Evolutionary conservation across 2,329 filamentous ascomycete species (phyloP), one percentile per base, ranked within the genome.

Genomic region (Ophiostoma fasciatum): DNA sequence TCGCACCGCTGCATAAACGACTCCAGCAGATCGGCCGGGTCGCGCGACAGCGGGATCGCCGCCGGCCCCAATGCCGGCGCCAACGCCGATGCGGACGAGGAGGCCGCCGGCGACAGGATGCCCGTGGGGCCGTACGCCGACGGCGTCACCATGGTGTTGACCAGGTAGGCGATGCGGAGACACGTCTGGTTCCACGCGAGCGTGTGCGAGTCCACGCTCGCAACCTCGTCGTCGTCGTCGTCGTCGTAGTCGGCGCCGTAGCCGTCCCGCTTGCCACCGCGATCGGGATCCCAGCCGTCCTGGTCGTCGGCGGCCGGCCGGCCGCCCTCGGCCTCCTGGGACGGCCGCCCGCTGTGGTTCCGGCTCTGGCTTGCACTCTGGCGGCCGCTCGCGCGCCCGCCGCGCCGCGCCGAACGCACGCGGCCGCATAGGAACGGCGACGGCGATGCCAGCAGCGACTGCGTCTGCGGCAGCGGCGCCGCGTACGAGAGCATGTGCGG

Each of bases 121-220:
- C n/a, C n/a, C n/a, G n/a, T n/a, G n/a, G n/a, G n/a, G n/a, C n/a
- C 17, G 17, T 30, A 28, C 12, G 35, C 35, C n/a, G 33, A 30
- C 5, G 43, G 41, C 5, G 36, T 30, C 21, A 38, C 45, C 40
- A 45, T 42, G 28, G 43, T 44, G 39, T 37, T 40, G 26, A 46
- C 42, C 15, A 47, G 41, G 20, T 47, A 46, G 35, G 45, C 38
- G 18, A 46, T 45, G 34, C 44, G 42, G 29, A 49, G 38, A 23
- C 43, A 42, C 12, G 46, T 44, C 33, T 48, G 43, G 13, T 48
- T 45, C 54, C 42, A 55, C 31, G 49, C 55, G 27, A 47, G 39
- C 10, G 42, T 35, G 28, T 44, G 43, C 10, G 45, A 42, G 32
- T 39, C 35, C 14, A 42, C 23, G n/a, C 37, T 45, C n/a, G 29